Percentiles rank a stretch among this genome's conserved stretches.
Conservation (phyloP, 2,329 filamentous ascomycete genomes). For the Fusarium sp. region DNA sequence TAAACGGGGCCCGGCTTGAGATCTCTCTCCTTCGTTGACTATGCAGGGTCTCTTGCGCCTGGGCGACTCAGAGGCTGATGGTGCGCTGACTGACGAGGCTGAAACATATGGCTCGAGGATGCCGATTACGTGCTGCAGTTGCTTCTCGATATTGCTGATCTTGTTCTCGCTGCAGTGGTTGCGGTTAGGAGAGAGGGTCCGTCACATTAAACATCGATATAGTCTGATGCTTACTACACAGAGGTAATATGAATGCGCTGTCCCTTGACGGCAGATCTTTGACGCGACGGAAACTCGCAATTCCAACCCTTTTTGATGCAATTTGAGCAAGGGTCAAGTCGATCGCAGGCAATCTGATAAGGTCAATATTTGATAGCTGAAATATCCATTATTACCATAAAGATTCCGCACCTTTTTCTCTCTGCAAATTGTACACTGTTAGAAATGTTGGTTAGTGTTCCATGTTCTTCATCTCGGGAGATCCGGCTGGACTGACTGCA, state of each 20-base stretch:
- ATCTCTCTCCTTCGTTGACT: background rate
- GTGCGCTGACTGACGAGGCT: background rate
- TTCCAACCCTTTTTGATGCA: constrained; percentile 5
- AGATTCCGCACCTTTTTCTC: background rate
- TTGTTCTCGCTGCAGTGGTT: background rate
- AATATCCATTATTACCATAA: background rate
- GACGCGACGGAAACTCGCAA: background rate
- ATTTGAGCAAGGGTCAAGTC: background rate
- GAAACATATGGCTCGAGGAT: background rate
- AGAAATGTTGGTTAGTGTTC: background rate
- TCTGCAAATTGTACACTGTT: background rate
- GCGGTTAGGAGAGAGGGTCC: background rate
- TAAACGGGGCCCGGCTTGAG: background rate
- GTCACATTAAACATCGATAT: background rate
- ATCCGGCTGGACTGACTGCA: background rate
- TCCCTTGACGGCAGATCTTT: background rate
- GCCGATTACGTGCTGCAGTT: constrained; percentile 5
- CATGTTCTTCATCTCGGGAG: background rate
- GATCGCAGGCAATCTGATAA: background rate
- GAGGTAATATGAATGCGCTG: constrained; percentile 1
- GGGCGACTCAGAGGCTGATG: background rate
- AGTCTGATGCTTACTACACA: background rate
- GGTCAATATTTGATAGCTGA: background rate
- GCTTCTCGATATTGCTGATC: constrained; percentile 2
- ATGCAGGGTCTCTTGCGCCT: background rate